Conservation (phyloP, 2,329 filamentous ascomycete species). For the Blumeria hordei region DNA sequence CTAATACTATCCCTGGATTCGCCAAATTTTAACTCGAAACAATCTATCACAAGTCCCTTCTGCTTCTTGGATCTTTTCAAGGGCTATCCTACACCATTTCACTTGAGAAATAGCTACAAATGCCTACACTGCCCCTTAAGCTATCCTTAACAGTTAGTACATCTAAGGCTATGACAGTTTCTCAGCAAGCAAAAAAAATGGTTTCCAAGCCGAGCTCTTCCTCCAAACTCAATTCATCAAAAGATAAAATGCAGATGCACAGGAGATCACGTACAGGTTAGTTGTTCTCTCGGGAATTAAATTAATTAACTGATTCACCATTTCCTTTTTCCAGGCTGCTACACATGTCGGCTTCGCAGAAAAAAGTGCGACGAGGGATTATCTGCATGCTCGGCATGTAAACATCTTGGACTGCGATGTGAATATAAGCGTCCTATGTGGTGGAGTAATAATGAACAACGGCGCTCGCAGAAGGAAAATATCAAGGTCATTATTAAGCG, state of each 20-base stretch:
- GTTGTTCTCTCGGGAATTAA: slow-evolving; percentile 17
- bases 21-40: slow-evolving; percentile 13
- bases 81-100: slow-evolving; percentile 5
- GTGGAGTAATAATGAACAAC: slow-evolving; percentile 86
- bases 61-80: slow-evolving; percentile 8
- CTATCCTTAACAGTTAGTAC: slow-evolving; percentile 18
- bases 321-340: slow-evolving; percentile 27
- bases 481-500: slow-evolving; percentile 97
- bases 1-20: slow-evolving; percentile 17
- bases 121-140: slow-evolving; percentile 42
- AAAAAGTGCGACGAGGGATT: slow-evolving; percentile 47
- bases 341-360: slow-evolving; percentile 39
- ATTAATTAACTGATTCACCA: slow-evolving; percentile 10
- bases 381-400: slow-evolving; percentile 39
- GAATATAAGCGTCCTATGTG: slow-evolving; percentile 93
- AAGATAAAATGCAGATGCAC: slow-evolving; percentile 68
- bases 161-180: slow-evolving; percentile 28
- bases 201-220: slow-evolving; percentile 26
- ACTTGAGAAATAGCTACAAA: slow-evolving; percentile 20
- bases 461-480: slow-evolving; percentile 69
- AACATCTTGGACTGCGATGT: slow-evolving; percentile 54
- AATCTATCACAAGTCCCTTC: slow-evolving; percentile 8
- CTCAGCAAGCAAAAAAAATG: slow-evolving; percentile 34
- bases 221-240: slow-evolving; percentile 20
- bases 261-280: slow-evolving; percentile 82